Percentiles rank a stretch among this genome's conserved stretches.
These are phyloP conservation scores for Heracleum sosnowskyi DNA, from an alignment of 129 eudicot genomes.

Conservation along the genomic window DNA sequence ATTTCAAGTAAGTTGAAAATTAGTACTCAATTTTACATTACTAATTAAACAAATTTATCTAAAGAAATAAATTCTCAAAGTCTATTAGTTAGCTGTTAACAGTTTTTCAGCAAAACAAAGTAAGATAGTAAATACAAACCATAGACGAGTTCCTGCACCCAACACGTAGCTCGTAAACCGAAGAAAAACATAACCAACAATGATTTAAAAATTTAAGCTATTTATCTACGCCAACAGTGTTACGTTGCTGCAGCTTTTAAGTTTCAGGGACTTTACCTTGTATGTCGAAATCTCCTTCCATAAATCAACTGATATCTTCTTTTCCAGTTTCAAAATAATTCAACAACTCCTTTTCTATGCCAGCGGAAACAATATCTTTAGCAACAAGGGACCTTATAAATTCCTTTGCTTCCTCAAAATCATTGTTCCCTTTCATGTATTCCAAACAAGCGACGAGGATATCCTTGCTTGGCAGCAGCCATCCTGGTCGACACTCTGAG, in stretches of 20 bases:
- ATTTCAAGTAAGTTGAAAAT: no score
- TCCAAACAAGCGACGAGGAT: not conserved
- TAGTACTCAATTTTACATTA: no score
- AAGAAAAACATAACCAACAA: not conserved
- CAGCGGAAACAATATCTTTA: slow-evolving; percentile 2
- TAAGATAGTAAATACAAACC: no score
- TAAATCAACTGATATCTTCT: not conserved
- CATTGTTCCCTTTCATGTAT: not conserved
- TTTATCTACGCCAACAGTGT: not conserved
- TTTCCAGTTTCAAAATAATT: not conserved
- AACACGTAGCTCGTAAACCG: not conserved
- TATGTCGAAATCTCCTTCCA: not conserved
- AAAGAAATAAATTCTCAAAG: no score
- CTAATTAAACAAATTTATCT: no score
- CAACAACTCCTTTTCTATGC: not conserved
- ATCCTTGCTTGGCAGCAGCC: not conserved
- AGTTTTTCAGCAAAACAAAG: no score
- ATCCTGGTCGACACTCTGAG: slow-evolving; percentile 7
- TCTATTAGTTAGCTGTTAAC: no score
- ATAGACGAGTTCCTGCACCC: not conserved
- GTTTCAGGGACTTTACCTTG: not conserved
- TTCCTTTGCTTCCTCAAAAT: slow-evolving; percentile 2
- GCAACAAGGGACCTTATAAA: slow-evolving; percentile 4
- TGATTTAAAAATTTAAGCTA: not conserved
- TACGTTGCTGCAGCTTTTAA: not conserved